A percentile compares a stretch with the other conserved stretches of the same genome.
These are phyloP conservation scores for Atalantia buxifolia DNA, from an alignment of 345 rosid species.

Conservation along the genomic window DNA sequence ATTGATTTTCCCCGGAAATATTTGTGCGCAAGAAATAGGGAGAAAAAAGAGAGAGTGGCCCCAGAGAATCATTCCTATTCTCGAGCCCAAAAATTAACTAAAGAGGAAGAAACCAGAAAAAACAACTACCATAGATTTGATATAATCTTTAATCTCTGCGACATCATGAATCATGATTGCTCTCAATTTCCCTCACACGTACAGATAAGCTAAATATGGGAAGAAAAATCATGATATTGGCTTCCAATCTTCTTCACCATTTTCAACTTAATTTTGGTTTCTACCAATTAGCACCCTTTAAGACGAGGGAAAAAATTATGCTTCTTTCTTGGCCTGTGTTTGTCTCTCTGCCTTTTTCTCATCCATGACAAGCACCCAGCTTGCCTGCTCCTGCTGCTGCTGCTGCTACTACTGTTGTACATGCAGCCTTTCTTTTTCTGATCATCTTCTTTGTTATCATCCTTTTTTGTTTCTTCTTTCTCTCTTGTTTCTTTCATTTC, in stretches of 20 bases:
- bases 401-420: slow-evolving; percentile 25
- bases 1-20: not conserved
- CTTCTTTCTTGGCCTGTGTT: slow-evolving; percentile 39
- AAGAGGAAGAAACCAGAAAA: not conserved
- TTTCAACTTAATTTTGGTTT: not conserved
- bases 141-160: slow-evolving; percentile 8
- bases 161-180: slow-evolving; percentile 15
- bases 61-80: slow-evolving; percentile 5
- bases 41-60: not conserved
- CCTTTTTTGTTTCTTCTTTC: slow-evolving; percentile 21
- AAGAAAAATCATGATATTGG: slow-evolving; percentile 5
- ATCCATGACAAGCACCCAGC: slow-evolving; percentile 73
- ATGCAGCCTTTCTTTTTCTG: slow-evolving; percentile 19
- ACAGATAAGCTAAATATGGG: not conserved
- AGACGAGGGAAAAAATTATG: slow-evolving; percentile 39
- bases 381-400: slow-evolving; percentile 23
- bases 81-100: slow-evolving; percentile 9
- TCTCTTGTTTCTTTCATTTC: slow-evolving; percentile 34
- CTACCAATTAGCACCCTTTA: slow-evolving; percentile 20
- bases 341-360: slow-evolving; percentile 48
- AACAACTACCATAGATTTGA: not conserved
- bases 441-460: slow-evolving; percentile 12
- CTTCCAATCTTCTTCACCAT: slow-evolving; percentile 7
- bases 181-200: not conserved
- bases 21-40: not conserved